Evolutionary conservation across 1,284 basidiomycete species (phyloP), one percentile per base, ranked within the genome.

Genomic region (Ustilago bromivora): DNA sequence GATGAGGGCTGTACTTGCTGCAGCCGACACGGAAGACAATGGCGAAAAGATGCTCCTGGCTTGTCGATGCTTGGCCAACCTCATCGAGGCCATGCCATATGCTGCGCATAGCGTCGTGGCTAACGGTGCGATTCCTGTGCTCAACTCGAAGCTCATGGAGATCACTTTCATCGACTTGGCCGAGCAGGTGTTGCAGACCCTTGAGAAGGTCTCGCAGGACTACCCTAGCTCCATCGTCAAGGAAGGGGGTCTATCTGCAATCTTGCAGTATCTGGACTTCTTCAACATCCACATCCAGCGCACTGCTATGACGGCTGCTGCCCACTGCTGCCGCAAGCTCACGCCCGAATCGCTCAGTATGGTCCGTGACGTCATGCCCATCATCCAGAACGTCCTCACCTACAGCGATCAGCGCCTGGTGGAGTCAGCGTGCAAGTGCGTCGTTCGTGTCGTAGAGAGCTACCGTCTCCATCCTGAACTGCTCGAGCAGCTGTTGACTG

Each of bases 231-330:
- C 78, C 43, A 84, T 86, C n/a, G 82, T 85, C 63, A 81, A 78
- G 40, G 82, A 83, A 46, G 82, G 82, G 38, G 84, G 84, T 47
- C 68, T 86, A 41, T 75, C 76, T 19, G 84, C 84, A 11, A 79
- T 84, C 70, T 79, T 86, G 10, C 82, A 85, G 71, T 86, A 81
- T 57, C 71, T 86, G 60, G 84, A 86, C 72, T 86, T 86, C 54
- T 86, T 86, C 78, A 83, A 79, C 67, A 80, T 84, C 59, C 83
- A 86, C 69, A 82, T 86, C 47, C 84, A 86, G 73, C 79, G 84
- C 32, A 84, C 82, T 12, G 84, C 84, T 43, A 78, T 85, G 82
- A 78, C 73, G 5, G 79, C 83, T 15, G 84, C 81, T 0, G 80
- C 84, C 51, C 78, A 86, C 51, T 85, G 84, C 77, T 85, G 82